Evolutionary conservation across 345 rosid species (phyloP).

Genomic region (Eucalyptus pumila): DNA sequence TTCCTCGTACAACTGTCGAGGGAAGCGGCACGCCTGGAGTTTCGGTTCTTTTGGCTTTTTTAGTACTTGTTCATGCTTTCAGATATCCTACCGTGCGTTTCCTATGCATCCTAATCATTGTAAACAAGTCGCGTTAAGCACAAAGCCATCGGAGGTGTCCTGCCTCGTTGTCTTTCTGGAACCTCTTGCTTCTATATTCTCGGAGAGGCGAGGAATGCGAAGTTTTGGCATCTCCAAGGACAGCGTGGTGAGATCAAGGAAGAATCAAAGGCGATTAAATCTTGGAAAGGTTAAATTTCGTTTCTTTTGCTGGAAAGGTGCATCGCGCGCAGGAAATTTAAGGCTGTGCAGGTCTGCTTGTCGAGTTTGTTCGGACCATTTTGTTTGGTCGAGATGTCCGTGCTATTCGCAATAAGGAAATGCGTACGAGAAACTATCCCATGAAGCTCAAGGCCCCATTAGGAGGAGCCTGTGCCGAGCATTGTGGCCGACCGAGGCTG

Average conservation of each 20-base stretch:
- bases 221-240: not conserved
- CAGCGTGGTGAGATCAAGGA: not conserved
- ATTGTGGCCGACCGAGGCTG: not conserved
- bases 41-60: not conserved
- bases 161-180: not conserved
- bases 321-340: not conserved
- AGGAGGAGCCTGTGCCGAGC: not conserved
- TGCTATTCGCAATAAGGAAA: not conserved
- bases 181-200: not conserved
- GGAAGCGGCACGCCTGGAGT: not conserved
- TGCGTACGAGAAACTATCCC: not conserved
- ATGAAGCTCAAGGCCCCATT: not conserved
- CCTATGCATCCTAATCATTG: not conserved
- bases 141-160: not conserved
- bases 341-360: not conserved
- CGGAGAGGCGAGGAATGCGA: not conserved
- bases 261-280: not conserved
- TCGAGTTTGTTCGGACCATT: not conserved
- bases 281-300: not conserved
- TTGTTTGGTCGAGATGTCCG: not conserved
- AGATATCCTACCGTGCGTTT: not conserved
- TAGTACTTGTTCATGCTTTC: not conserved
- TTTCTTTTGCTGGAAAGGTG: not conserved
- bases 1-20: not conserved
- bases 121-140: not conserved